These are phyloP conservation scores for Marchantia paleacea DNA, from an alignment of 225 moss, liverwort and hornwort genomes.

Conservation along the genomic window DNA sequence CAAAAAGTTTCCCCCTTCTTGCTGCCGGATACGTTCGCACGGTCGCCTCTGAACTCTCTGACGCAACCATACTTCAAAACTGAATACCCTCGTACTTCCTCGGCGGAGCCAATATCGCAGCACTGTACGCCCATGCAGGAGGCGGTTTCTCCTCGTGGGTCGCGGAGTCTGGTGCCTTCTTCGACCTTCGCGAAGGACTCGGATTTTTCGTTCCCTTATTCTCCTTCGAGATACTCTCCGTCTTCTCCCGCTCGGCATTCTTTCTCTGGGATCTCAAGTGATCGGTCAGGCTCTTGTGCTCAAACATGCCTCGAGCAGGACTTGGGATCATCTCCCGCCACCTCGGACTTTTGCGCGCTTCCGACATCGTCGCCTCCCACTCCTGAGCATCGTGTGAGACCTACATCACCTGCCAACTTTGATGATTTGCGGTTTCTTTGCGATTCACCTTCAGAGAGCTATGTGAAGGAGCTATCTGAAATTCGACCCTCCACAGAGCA, in stretches of 20 bases:
- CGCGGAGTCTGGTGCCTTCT: neutral
- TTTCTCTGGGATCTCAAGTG: conserved; percentile 28
- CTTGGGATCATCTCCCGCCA: conserved; percentile 27
- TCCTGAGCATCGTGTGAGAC: conserved; percentile 47
- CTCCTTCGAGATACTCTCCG: conserved; percentile 13
- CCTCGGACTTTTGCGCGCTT: conserved; percentile 40
- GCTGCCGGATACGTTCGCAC: neutral
- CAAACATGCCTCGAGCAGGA: conserved; percentile 22
- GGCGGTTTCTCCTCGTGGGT: neutral
- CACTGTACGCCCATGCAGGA: neutral
- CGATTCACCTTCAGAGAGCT: conserved; percentile 13
- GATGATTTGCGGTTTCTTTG: conserved; percentile 14
- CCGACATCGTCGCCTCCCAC: conserved; percentile 55
- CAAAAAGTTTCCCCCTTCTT: neutral
- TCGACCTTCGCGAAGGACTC: neutral
- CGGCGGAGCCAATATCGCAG: neutral
- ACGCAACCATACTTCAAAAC: neutral
- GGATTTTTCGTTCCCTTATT: conserved; percentile 23
- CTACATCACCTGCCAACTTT: conserved; percentile 35
- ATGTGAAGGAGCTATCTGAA: conserved; percentile 20
- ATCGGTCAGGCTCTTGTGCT: conserved; percentile 33
- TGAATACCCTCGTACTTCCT: neutral
- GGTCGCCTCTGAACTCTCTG: conserved; percentile 12
- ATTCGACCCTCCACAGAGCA: conserved; percentile 16
- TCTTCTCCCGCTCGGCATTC: conserved; percentile 29